Evolutionary conservation across 176 grass and related monocot genomes (phyloP).

Genomic region (Bromus sterilis): DNA sequence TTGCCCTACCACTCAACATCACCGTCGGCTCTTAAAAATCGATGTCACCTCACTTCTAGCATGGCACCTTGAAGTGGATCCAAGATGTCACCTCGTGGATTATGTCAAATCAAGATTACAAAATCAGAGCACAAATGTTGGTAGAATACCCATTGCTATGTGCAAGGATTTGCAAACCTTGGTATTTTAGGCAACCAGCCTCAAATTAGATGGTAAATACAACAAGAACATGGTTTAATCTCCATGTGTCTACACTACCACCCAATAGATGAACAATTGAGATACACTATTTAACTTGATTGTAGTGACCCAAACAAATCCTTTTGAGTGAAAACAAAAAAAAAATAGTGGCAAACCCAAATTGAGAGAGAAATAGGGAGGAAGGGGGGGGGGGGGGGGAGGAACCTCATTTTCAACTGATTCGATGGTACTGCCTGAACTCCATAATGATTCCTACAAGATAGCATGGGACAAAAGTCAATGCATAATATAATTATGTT

Average conservation of each 20-base stretch:
- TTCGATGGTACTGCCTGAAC: conserved; percentile 17
- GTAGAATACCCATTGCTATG: neutral
- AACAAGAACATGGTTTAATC: neutral
- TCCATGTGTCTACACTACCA: neutral
- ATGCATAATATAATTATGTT: neutral
- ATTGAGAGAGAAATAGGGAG: neutral
- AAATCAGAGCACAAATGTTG: neutral
- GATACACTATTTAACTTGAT: neutral
- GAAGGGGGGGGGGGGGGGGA: neutral
- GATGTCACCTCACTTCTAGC: neutral
- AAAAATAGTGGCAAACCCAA: neutral
- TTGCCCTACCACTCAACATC: neutral
- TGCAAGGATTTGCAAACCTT: neutral
- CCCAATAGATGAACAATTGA: neutral
- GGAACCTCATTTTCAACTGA: conserved; percentile 36
- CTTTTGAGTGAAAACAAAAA: neutral
- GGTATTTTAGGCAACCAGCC: neutral
- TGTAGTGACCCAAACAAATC: neutral
- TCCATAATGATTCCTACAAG: conserved; percentile 18
- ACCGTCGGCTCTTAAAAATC: neutral
- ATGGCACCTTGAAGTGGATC: neutral
- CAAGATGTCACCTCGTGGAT: neutral
- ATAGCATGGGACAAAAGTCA: conserved; percentile 6
- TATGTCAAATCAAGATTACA: neutral
- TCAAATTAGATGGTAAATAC: neutral